Base-by-base conservation (phyloP, 2,329 filamentous ascomycete species). In the Eutypella sp. region DNA sequence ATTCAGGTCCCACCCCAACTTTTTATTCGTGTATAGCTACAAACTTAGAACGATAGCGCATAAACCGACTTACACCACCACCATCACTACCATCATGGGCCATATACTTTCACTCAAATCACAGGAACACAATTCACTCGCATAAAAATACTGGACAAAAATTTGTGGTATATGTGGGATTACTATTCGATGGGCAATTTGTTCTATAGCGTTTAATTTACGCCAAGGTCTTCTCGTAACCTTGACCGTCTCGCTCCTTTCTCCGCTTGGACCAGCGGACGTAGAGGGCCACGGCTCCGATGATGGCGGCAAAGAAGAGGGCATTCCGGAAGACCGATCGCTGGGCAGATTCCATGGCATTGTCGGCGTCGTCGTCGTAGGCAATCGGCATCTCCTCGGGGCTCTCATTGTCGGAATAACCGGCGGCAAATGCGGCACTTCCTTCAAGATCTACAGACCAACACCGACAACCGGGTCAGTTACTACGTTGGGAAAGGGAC, bases 251-350 rank as follows among this genome's bases (percentile, higher is more conserved):
- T 22, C 49, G 55, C 7, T 55, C 54, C 40, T 51, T 53, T 52
- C 58, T 67, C 54, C 58, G 65, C 50, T 57, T 67, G 19, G 64
- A 66, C 48, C 71, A 51, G 48, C 71, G 70, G 44, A 78, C 42
- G 60, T 72, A 77, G 39, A 69, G 54, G 22, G 60, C 70, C 41
- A 80, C 58, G 42, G 66, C 72, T 22, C 62, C 68, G 33, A 76
- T 51, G 46, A 81, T 68, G 41, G 76, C 65, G 37, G 64, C 67
- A 53, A 79, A 73, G 42, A 80, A 59, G 40, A 74, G 58, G n/a
- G 66, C 68, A 67, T 78, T 80, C 55, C 75, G 70, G 48, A 74
- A 27, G 50, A 73, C 55, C 19, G 68, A 70, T 66, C 64, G 75
- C 25, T 65, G 67, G 39, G 62, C 66, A 19, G 57, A 52, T 22